These are phyloP conservation scores for Yamadazyma triangularis DNA, from an alignment of 1,139 yeast species.

Conservation along the genomic window DNA sequence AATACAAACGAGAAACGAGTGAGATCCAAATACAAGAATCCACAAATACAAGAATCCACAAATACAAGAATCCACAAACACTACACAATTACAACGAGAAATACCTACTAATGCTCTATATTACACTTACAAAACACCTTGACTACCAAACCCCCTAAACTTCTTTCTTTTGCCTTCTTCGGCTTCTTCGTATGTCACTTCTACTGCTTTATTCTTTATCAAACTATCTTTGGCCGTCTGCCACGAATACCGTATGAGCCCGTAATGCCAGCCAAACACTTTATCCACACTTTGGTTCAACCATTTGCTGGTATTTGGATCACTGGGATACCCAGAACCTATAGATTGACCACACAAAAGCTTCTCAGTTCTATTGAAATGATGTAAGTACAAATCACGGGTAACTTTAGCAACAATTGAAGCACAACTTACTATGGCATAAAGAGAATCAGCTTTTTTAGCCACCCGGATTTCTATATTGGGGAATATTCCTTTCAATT, in stretches of 20 bases:
- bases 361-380: constrained; percentile 19
- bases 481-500: constrained; percentile 69
- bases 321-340: constrained; percentile 96
- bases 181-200: constrained; percentile 38
- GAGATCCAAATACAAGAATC: too few relatives aligned
- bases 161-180: constrained; percentile 11
- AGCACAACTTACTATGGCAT: constrained; percentile 92
- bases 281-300: constrained; percentile 56
- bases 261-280: constrained; percentile 82
- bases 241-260: constrained; percentile 86
- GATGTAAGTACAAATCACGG: constrained; percentile 65
- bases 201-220: constrained; percentile 45
- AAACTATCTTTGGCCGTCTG: constrained; percentile 81
- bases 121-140: constrained; percentile 1
- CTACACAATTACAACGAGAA: too few relatives aligned
- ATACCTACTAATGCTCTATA: too few relatives aligned
- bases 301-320: constrained; percentile 81
- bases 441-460: constrained; percentile 93
- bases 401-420: constrained; percentile 98
- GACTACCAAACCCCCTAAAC: constrained; percentile 2
- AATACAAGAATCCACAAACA: too few relatives aligned
- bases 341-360: constrained; percentile 31
- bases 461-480: constrained; percentile 73
- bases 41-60: too few relatives aligned
- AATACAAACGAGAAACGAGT: too few relatives aligned